These are phyloP conservation scores for Dendrobium catenatum DNA, from an alignment of 106 monocot species.

Conservation along the genomic window DNA sequence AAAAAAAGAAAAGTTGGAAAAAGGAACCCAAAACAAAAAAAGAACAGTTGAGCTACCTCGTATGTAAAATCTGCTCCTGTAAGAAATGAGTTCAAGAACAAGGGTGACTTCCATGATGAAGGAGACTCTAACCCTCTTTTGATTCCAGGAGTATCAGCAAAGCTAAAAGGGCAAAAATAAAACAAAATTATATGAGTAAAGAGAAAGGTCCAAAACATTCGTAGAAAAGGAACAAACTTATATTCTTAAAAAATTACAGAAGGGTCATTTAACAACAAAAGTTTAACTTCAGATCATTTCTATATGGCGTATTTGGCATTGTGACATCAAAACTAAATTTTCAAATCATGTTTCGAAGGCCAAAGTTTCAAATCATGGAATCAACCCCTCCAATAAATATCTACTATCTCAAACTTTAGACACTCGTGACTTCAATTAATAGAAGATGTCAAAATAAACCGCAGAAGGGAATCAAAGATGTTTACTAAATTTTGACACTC, in stretches of 20 bases:
- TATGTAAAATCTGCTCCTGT: constrained; percentile 23
- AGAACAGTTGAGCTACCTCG: constrained; percentile 35
- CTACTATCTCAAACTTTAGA: background rate
- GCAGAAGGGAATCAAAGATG: background rate
- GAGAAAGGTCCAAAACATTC: background rate
- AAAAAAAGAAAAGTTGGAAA: background rate
- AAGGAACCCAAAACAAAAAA: background rate
- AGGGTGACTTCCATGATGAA: constrained; percentile 95
- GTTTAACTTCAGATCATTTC: background rate
- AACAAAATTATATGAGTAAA: background rate
- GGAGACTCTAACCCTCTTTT: constrained; percentile 93
- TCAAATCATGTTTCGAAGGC: background rate
- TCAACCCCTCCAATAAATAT: background rate
- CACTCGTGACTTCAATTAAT: background rate
- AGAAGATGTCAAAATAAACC: background rate
- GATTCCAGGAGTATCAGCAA: constrained; percentile 66
- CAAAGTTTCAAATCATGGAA: background rate
- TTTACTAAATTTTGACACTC: no score
- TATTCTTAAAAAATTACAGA: background rate
- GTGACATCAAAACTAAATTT: background rate
- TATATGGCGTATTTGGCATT: background rate
- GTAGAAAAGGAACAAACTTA: background rate
- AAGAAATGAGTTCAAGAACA: constrained; percentile 54
- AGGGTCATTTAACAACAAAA: background rate
- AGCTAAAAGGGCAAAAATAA: constrained; percentile 29